Conservation (phyloP, 192 early-diverging fungal species). For the Backusella luteola region DNA sequence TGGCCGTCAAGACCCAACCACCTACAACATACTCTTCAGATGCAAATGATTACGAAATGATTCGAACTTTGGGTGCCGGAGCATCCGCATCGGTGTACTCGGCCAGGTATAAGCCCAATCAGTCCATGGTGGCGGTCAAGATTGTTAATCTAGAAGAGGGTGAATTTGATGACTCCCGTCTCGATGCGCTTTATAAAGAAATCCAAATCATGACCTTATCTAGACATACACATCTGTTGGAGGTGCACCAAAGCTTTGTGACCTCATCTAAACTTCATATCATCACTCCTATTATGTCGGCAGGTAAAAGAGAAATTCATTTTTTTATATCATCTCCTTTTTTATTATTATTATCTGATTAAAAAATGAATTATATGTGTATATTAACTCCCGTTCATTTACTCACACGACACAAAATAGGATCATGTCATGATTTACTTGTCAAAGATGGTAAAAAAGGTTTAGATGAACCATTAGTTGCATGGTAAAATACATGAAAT, state of each 20-base stretch:
- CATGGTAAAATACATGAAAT: slow-evolving; percentile 21
- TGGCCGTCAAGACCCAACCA: not conserved
- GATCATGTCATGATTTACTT: slow-evolving; percentile 32
- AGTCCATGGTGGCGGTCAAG: slow-evolving; percentile 27
- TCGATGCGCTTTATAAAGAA: slow-evolving; percentile 29
- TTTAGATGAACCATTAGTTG: slow-evolving; percentile 21
- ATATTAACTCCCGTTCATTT: not conserved
- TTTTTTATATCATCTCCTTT: not conserved
- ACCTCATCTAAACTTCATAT: slow-evolving; percentile 29
- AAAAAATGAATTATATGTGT: not conserved
- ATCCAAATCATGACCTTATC: slow-evolving; percentile 35
- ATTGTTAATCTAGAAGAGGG: slow-evolving; percentile 3
- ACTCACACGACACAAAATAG: not conserved
- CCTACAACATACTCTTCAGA: not conserved
- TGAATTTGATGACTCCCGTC: slow-evolving; percentile 13
- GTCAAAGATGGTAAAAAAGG: slow-evolving; percentile 6
- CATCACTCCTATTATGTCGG: slow-evolving; percentile 36
- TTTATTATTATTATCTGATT: not conserved
- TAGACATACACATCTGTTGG: slow-evolving; percentile 25
- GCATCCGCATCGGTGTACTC: slow-evolving; percentile 29
- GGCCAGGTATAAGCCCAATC: slow-evolving; percentile 17
- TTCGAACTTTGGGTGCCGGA: slow-evolving; percentile 21
- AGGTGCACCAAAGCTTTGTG: slow-evolving; percentile 32
- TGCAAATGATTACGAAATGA: slow-evolving; percentile 12
- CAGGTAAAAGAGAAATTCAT: slow-evolving; percentile 5